These are phyloP conservation scores for Trypanosomatidae sp. DNA, from an alignment of 208 protist genomes.

Conservation along the genomic window DNA sequence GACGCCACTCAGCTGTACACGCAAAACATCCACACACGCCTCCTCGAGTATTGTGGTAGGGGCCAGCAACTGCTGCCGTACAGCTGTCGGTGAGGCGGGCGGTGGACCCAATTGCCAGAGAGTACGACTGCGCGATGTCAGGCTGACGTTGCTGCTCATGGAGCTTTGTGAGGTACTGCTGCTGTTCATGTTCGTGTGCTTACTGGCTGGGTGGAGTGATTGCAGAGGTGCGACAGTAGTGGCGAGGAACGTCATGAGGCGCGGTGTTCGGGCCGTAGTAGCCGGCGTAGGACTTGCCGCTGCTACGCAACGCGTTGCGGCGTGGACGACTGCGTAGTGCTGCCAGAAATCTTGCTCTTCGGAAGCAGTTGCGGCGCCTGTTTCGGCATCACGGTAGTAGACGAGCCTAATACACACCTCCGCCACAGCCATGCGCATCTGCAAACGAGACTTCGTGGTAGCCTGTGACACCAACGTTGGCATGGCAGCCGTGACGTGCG, in stretches of 20 bases:
- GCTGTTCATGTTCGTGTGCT: neutral
- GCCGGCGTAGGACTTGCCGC: neutral
- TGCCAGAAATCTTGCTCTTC: constrained; percentile 24
- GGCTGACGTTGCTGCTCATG: neutral
- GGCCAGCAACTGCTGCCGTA: neutral
- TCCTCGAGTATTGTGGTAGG: constrained; percentile 25
- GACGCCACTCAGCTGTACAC: constrained; percentile 18
- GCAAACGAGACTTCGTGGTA: constrained; percentile 8
- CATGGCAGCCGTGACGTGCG: neutral
- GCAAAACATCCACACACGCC: constrained; percentile 19
- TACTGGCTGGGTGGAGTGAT: neutral
- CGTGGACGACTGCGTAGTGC: constrained; percentile 23
- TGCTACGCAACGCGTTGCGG: constrained; percentile 7
- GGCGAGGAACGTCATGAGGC: constrained; percentile 19
- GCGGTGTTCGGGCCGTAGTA: neutral
- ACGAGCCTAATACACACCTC: constrained; percentile 30
- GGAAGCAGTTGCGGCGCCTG: neutral
- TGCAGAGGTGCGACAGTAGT: constrained; percentile 13
- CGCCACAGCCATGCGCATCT: constrained; percentile 15
- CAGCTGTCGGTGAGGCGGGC: neutral
- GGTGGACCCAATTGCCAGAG: neutral
- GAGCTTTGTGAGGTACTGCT: neutral
- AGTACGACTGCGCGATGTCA: neutral
- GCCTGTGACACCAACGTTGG: neutral
- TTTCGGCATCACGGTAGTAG: constrained; percentile 6